Evolutionary conservation across 2,329 filamentous ascomycete species (phyloP).

Genomic region (Onygenales sp.): DNA sequence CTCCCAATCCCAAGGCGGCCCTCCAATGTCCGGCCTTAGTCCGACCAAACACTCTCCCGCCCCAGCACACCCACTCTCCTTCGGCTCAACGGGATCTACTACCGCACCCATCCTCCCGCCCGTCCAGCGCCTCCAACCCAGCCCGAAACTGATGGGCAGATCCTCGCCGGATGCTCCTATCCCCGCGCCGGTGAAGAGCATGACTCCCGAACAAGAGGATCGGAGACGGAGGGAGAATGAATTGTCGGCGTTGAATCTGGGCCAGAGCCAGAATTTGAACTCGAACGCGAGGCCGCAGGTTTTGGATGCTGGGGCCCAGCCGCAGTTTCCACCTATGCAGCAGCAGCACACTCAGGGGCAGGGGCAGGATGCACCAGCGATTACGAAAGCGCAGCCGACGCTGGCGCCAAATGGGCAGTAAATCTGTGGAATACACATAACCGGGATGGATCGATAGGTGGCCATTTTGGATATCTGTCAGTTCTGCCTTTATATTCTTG

Average conservation of each 20-base stretch:
- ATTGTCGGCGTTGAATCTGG: constrained; percentile 11
- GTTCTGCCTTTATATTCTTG: too few relatives aligned
- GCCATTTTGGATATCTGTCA: too few relatives aligned
- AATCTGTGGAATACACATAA: too few relatives aligned
- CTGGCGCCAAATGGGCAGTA: too few relatives aligned
- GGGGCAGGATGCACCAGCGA: not conserved
- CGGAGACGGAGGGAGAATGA: constrained; percentile 30
- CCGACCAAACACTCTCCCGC: constrained; percentile 36
- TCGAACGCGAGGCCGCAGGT: not conserved
- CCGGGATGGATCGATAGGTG: too few relatives aligned
- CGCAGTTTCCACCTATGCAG: not conserved
- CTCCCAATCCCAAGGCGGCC: constrained; percentile 22
- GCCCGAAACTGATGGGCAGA: constrained; percentile 35
- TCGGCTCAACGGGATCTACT: constrained; percentile 3
- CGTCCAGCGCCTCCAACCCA: constrained; percentile 32
- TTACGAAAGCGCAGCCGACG: not conserved
- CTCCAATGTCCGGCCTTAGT: constrained; percentile 35
- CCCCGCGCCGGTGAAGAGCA: constrained; percentile 32
- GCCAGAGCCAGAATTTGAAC: not conserved
- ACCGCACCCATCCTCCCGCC: constrained; percentile 29
- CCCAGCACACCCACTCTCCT: constrained; percentile 17
- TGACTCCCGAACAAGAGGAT: constrained; percentile 35
- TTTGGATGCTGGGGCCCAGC: not conserved
- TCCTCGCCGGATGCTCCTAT: constrained; percentile 34
- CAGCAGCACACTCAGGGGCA: not conserved